Evolutionary conservation across 129 eudicot species (phyloP), one percentile per base, ranked within the genome.

Genomic region (Arctium minus): DNA sequence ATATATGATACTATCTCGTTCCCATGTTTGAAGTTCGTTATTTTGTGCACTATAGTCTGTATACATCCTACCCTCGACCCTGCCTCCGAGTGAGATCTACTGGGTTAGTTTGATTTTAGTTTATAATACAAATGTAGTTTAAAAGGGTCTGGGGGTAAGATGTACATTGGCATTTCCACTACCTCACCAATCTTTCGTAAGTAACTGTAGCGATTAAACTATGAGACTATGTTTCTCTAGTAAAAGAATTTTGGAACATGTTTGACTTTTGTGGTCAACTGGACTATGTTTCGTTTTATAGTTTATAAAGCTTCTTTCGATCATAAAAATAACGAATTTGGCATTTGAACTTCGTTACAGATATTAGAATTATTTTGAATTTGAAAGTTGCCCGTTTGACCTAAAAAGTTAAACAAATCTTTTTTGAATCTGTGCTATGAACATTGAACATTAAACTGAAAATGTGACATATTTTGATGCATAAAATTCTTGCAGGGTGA

Each of bases 401-500:
- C 18, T 1, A 74, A 38, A 3, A 73, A 75, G 53, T 82, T 81
- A 31, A 40, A 82, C 73, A 15, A 39, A 72, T 8, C 5, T 72
- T 64, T 9, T 62, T 15, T 30, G 17, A 12, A 13, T 56, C 1
- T 81, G 35, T 7, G 39, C 40, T 46, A 9, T 46, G 60, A 48
- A 11, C 60, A 12, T 48, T 48, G 60, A 13, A 48, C 60, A 48
- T 48, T 17, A 46, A 46, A 50, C n/a, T 12, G 62, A 50, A 38
- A 1, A 29, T 81, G 44, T 27, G 70, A 80, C 50, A 22, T 70
- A 10, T 48, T 80, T 31, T 74, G 38, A 39, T 29, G 36, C 74
- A 15, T 73, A 8, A 10, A 12, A 7, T 60, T 73, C 31, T 81
- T 73, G 79, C 80, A 74, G 80, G 44, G 13, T 62, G 85, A 81